Percentiles rank a stretch among this genome's conserved stretches.
phyloP scores from a whole-genome alignment of 1,139 yeast genomes.

The Sugiyamaella pinicola region DNA sequence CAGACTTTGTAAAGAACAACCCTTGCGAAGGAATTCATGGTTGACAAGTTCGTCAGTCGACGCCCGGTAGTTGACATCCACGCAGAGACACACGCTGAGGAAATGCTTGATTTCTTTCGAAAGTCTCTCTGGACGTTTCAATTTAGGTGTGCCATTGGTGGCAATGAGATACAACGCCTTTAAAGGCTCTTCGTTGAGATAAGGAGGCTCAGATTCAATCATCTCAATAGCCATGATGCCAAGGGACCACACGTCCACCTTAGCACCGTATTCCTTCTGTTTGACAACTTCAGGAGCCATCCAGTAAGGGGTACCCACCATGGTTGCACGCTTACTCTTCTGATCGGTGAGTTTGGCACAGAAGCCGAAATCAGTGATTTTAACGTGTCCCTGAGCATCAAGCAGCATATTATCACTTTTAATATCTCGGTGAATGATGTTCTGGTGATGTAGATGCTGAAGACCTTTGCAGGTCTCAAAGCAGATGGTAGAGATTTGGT shows the following conservation, averaged over 20 bases:
- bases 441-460: constrained; percentile 85
- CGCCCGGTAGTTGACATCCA: constrained; percentile 90
- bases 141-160: constrained; percentile 94
- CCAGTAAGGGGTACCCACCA: constrained; percentile 99
- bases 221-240: constrained; percentile 98
- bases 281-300: constrained; percentile 99
- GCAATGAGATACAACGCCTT: constrained; percentile 89
- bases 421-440: constrained; percentile 93
- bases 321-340: constrained; percentile 90
- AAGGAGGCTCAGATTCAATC: constrained; percentile 99
- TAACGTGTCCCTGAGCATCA: constrained; percentile 84
- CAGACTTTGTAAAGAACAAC: constrained; percentile 69
- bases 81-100: constrained; percentile 89
- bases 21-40: constrained; percentile 76
- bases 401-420: constrained; percentile 91
- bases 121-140: constrained; percentile 80
- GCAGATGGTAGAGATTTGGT: constrained; percentile 90
- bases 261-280: constrained; percentile 94
- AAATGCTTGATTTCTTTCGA: constrained; percentile 83
- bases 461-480: constrained; percentile 89
- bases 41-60: constrained; percentile 82
- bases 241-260: constrained; percentile 96
- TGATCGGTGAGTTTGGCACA: constrained; percentile 95
- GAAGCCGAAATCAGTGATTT: constrained; percentile 96
- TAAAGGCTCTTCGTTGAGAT: constrained; percentile 91